A percentile compares a stretch with the other conserved stretches of the same genome.
Conservation (phyloP, 768 basidiomycete genomes). For the Symmetrospora coprosmae region DNA sequence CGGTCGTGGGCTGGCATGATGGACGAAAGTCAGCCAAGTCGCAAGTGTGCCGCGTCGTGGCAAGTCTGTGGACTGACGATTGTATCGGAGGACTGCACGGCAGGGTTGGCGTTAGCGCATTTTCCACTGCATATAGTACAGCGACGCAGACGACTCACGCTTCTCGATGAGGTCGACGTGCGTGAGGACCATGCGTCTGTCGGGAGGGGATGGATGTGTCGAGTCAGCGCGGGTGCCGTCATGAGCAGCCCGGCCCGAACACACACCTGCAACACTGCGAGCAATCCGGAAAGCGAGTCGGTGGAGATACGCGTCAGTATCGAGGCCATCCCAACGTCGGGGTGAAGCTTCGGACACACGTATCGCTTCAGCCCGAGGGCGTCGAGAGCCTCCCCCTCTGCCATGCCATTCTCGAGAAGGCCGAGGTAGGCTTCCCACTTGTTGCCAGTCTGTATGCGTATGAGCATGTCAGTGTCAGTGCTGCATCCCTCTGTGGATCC, state of each 20-base stretch:
- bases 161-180: conserved; percentile 22
- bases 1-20: no score
- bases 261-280: background rate
- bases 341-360: background rate
- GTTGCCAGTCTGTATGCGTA: conserved; percentile 10
- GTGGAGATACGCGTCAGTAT: background rate
- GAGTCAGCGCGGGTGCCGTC: background rate
- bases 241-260: background rate
- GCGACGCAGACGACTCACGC: background rate
- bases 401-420: conserved; percentile 11
- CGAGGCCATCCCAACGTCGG: background rate
- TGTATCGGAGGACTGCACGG: no score
- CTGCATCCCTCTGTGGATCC: background rate
- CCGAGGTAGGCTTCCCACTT: conserved; percentile 20
- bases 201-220: background rate
- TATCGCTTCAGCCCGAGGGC: conserved; percentile 17
- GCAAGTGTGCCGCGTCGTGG: no score
- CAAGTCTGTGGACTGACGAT: no score
- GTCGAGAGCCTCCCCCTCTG: conserved; percentile 15
- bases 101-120: no score
- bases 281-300: background rate
- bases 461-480: background rate
- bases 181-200: conserved; percentile 21
- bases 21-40: no score
- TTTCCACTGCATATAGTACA: no score